A percentile compares a stretch with the other conserved stretches of the same genome.
These are phyloP conservation scores for Fusarium mexicanum DNA, from an alignment of 2,329 filamentous ascomycete species.

Conservation along the genomic window DNA sequence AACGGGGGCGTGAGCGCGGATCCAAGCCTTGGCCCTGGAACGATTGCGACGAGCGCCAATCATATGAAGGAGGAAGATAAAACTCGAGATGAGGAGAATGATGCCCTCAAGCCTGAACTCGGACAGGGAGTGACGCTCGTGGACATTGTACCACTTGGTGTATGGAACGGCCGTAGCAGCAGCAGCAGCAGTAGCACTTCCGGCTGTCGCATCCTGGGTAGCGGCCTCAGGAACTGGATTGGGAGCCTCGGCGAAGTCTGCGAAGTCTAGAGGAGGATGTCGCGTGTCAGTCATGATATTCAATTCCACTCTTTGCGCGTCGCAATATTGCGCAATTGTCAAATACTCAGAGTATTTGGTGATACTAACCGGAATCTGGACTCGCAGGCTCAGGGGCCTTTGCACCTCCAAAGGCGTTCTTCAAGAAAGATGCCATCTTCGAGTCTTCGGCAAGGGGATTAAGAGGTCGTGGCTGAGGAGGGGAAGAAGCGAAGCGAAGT, in stretches of 20 bases:
- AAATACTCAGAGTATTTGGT: background rate
- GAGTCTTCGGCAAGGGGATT: conserved; percentile 37
- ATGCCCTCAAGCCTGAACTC: conserved; percentile 91
- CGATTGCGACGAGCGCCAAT: conserved; percentile 85
- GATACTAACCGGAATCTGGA: conserved; percentile 70
- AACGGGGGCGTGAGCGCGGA: conserved; percentile 74
- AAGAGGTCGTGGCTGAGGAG: conserved; percentile 28
- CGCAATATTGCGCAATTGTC: conserved; percentile 30
- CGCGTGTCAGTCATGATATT: conserved; percentile 42
- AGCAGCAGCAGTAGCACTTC: conserved; percentile 57
- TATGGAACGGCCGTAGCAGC: conserved; percentile 68
- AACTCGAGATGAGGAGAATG: conserved; percentile 77
- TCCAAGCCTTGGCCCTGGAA: conserved; percentile 82
- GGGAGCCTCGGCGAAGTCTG: conserved; percentile 86
- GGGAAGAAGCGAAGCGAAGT: conserved; percentile 23
- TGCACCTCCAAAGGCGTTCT: conserved; percentile 74
- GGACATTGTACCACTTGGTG: conserved; percentile 96
- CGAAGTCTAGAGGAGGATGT: conserved; percentile 74
- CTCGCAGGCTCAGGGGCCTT: conserved; percentile 63
- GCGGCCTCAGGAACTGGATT: conserved; percentile 67
- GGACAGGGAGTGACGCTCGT: conserved; percentile 83
- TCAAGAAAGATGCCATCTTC: conserved; percentile 68
- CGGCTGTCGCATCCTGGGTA: conserved; percentile 58
- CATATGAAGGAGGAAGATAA: conserved; percentile 82
- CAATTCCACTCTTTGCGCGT: conserved; percentile 12